Evolutionary conservation across 2,329 filamentous ascomycete species (phyloP).

Genomic region (Fusarium sp.): DNA sequence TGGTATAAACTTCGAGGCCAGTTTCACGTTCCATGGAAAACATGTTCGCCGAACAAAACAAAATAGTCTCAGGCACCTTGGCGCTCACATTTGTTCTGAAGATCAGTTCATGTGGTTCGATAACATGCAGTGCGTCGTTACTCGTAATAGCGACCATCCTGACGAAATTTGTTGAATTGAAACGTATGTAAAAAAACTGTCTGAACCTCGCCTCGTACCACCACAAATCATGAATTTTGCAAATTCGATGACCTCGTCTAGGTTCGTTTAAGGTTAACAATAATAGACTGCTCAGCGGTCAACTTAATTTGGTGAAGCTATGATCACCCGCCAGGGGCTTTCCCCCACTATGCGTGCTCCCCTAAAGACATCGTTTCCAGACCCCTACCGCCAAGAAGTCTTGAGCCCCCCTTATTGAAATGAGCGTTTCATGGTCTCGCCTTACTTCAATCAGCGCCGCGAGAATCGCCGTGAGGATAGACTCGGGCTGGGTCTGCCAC

Average conservation of each 20-base stretch:
- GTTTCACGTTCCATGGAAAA: constrained; percentile 1
- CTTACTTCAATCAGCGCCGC: not conserved
- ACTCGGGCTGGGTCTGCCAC: too few relatives aligned
- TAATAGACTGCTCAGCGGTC: not conserved
- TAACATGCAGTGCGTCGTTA: not conserved
- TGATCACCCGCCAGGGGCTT: constrained; percentile 13
- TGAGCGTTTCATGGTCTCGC: constrained; percentile 15
- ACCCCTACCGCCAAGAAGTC: constrained; percentile 15
- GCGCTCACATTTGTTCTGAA: not conserved
- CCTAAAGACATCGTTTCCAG: not conserved
- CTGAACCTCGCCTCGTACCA: not conserved
- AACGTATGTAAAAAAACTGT: too few relatives aligned
- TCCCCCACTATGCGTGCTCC: not conserved
- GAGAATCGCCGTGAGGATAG: not conserved
- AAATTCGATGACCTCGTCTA: not conserved
- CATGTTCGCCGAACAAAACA: not conserved
- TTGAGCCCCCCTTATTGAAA: not conserved
- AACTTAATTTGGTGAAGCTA: constrained; percentile 3
- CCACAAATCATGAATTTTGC: not conserved
- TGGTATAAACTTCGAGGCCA: not conserved
- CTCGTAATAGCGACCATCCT: too few relatives aligned
- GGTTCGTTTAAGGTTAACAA: not conserved
- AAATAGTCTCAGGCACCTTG: not conserved
- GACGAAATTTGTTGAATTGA: not conserved
- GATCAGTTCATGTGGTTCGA: not conserved